phyloP scores from a whole-genome alignment of 1,284 basidiomycete genomes.

The Thecaphora frezii region DNA sequence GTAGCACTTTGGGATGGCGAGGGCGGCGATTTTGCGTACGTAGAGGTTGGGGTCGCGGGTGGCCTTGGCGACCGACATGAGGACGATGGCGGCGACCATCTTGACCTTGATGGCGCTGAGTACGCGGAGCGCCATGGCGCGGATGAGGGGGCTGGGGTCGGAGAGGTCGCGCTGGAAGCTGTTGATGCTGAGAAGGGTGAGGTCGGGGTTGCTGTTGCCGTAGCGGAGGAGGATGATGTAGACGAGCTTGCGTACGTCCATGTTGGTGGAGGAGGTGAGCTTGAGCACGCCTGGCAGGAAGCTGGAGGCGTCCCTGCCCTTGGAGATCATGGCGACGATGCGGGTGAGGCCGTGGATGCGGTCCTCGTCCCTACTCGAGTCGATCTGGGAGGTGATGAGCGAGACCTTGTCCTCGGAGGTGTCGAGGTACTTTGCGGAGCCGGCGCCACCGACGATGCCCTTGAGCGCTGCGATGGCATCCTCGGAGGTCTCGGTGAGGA shows the following conservation, averaged over 20 bases:
- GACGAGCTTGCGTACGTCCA: constrained; percentile 93
- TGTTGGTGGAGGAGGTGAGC: constrained; percentile 60
- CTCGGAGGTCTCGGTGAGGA: constrained; percentile 53
- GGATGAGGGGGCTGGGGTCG: constrained; percentile 80
- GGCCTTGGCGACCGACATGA: constrained; percentile 86
- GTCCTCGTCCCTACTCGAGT: constrained; percentile 46
- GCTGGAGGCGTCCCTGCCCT: constrained; percentile 83
- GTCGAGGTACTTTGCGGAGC: constrained; percentile 49
- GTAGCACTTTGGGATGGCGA: constrained; percentile 75
- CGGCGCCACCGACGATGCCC: constrained; percentile 43
- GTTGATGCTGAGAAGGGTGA: constrained; percentile 94
- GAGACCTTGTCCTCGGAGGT: constrained; percentile 43
- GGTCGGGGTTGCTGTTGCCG: constrained; percentile 73
- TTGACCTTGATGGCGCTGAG: constrained; percentile 86
- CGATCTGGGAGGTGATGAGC: constrained; percentile 44
- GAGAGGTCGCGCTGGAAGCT: constrained; percentile 96
- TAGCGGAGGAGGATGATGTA: constrained; percentile 95
- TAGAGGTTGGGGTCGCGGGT: constrained; percentile 87
- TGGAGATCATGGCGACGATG: constrained; percentile 71
- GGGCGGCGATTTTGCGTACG: constrained; percentile 85
- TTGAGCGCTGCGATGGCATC: constrained; percentile 53
- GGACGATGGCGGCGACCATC: constrained; percentile 81
- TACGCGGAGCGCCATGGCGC: constrained; percentile 90
- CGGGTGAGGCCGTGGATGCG: constrained; percentile 49
- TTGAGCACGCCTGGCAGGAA: constrained; percentile 63